A percentile compares a stretch with the other conserved stretches of the same genome.
Conservation (phyloP, 202 grass and related monocot species). For the Carex arenaria region DNA sequence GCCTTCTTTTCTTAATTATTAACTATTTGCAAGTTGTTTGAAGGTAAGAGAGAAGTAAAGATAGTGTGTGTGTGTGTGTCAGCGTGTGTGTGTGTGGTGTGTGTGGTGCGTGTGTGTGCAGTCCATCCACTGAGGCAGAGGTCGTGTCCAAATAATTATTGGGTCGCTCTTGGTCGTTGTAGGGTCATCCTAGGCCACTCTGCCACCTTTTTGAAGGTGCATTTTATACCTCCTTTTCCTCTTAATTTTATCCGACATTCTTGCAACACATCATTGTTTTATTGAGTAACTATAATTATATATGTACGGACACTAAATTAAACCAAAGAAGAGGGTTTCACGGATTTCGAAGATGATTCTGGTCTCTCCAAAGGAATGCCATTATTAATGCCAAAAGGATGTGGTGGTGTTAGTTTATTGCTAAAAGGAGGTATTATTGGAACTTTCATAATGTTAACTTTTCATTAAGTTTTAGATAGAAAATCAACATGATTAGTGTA, state of each 20-base stretch:
- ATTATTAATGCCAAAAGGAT: constrained; percentile 22
- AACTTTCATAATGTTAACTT: not conserved
- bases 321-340: not conserved
- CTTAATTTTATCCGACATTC: constrained; percentile 4
- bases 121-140: constrained; percentile 22
- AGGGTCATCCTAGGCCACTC: constrained; percentile 11
- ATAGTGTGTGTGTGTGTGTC: not conserved
- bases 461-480: not conserved
- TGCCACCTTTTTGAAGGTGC: not conserved
- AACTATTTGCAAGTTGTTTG: constrained; percentile 3
- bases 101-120: not conserved
- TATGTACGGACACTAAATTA: not conserved
- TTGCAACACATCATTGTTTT: constrained; percentile 13
- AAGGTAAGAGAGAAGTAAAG: not conserved
- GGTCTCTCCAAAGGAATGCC: constrained; percentile 12
- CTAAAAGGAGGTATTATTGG: constrained; percentile 4
- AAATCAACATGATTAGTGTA: not conserved
- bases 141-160: constrained; percentile 25
- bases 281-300: not conserved
- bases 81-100: not conserved
- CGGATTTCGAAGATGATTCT: constrained; percentile 16
- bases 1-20: not conserved
- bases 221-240: not conserved
- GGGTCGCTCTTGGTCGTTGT: constrained; percentile 19
- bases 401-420: not conserved